These are phyloP conservation scores for Melaleuca alternifolia DNA, from an alignment of 345 rosid species.

Conservation along the genomic window DNA sequence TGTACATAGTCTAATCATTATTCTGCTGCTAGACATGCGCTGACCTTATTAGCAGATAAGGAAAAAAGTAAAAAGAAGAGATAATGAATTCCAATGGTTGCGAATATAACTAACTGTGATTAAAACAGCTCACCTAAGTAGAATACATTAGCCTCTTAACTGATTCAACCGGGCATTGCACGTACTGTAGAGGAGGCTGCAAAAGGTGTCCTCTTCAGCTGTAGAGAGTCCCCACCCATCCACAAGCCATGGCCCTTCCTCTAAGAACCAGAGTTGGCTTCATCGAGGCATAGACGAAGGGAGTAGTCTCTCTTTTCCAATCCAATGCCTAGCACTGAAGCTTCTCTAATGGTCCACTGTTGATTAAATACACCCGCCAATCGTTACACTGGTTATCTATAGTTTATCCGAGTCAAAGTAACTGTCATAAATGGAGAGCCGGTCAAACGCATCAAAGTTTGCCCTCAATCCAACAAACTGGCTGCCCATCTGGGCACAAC, in stretches of 20 bases:
- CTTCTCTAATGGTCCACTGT: neutral
- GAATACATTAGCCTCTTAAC: neutral
- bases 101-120: neutral
- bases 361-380: neutral
- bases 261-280: neutral
- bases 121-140: neutral
- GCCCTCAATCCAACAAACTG: slow-evolving; percentile 81
- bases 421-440: slow-evolving; percentile 61
- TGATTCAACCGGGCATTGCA: neutral
- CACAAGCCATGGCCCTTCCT: neutral
- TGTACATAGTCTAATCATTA: neutral
- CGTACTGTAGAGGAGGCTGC: neutral
- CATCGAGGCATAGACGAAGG: neutral
- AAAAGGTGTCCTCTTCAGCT: neutral
- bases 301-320: neutral
- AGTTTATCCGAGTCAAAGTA: slow-evolving; percentile 47
- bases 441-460: slow-evolving; percentile 81
- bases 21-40: neutral
- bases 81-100: neutral
- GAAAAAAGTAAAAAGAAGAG: neutral
- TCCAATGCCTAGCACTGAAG: neutral
- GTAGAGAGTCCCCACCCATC: neutral
- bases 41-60: neutral
- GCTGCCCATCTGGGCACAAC: slow-evolving; percentile 71
- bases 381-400: neutral